phyloP scores from a whole-genome alignment of 441 rosid genomes.

The Pelargonium cotyledonis region DNA sequence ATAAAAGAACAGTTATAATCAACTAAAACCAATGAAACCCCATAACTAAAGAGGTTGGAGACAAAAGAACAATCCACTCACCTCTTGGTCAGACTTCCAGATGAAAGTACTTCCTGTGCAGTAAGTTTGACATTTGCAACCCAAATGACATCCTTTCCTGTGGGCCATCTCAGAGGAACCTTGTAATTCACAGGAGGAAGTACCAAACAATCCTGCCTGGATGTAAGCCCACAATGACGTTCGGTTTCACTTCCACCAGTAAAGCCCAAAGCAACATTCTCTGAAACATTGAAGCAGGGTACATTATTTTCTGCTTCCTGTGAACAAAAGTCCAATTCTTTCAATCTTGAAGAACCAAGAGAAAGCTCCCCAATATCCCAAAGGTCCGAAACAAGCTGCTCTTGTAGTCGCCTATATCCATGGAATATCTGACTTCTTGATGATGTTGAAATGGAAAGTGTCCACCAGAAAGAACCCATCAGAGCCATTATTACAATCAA shows the following conservation, averaged over 20 bases:
- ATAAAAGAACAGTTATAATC: too few species aligned
- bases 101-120: conserved; percentile 88
- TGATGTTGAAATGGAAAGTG: conserved; percentile 61
- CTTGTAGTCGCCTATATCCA: conserved; percentile 80
- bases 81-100: conserved; percentile 96
- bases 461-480: conserved; percentile 92
- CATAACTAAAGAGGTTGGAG: too few species aligned
- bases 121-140: conserved; percentile 78
- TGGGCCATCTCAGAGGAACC: conserved; percentile 97
- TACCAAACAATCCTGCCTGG: conserved; percentile 55
- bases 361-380: conserved; percentile 92
- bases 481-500: conserved; percentile 62
- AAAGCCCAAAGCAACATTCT: conserved; percentile 51
- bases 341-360: conserved; percentile 63
- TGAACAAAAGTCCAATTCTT: conserved; percentile 72
- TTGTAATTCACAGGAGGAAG: conserved; percentile 71
- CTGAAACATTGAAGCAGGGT: conserved; percentile 80
- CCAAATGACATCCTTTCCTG: conserved; percentile 96
- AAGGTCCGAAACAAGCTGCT: conserved; percentile 82
- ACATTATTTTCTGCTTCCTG: conserved; percentile 60
- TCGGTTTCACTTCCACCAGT: conserved; percentile 52
- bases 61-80: too few species aligned
- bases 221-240: conserved; percentile 56
- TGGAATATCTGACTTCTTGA: conserved; percentile 71
- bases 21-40: too few species aligned